Base-by-base conservation (phyloP, 2,329 filamentous ascomycete species). In the Aureobasidium namibiae region DNA sequence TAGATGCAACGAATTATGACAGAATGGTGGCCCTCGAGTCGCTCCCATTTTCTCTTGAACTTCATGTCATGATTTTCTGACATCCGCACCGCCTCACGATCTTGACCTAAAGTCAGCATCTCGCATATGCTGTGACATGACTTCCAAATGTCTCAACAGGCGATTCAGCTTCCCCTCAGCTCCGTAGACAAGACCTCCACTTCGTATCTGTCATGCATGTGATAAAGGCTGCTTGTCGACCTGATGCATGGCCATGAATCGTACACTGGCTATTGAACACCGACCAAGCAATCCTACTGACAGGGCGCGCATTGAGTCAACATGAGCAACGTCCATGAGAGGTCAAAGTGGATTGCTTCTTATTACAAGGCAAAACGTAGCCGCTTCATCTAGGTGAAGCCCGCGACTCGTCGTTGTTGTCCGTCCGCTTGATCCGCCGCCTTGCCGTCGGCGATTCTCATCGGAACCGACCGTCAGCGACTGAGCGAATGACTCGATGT, bases 231-330 rank as follows among this genome's bases (percentile, higher is more conserved):
- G 46, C 29, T 36, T 45, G 24, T 18, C 24, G 33, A 33, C 8
- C 24, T 56, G 52, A 18, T 56, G 52, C 52, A 54, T 38, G 26
- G 16, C 38, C 50, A 54, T 24, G 50, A 54, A 14, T 54, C 50
- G 38, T 42, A 33, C 9, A 42, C 10, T 39, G 48, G 48, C 34
- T 52, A 16, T 24, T 39, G 33, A 39, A 6, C 36, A 39, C 39
- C 9, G 29, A 34, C 48, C 48, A 26, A 26, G 48, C 11, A 23
- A 52, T 39, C 48, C 34, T 52, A 26, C 21, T n/a, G 26, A 3
- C 5, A 26, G 42, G 14, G 42, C 14, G 14, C 9, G n/a, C 33
- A 23, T 14, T 13, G 14, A n/a, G 0, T 11, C n/a, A 8, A 26
- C 3, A 26, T 26, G 33, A 31, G 48, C 14, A n/a, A 52, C 23